Conservation (phyloP, 2,329 filamentous ascomycete species). For the Hawksworthiomyces lignivorus region DNA sequence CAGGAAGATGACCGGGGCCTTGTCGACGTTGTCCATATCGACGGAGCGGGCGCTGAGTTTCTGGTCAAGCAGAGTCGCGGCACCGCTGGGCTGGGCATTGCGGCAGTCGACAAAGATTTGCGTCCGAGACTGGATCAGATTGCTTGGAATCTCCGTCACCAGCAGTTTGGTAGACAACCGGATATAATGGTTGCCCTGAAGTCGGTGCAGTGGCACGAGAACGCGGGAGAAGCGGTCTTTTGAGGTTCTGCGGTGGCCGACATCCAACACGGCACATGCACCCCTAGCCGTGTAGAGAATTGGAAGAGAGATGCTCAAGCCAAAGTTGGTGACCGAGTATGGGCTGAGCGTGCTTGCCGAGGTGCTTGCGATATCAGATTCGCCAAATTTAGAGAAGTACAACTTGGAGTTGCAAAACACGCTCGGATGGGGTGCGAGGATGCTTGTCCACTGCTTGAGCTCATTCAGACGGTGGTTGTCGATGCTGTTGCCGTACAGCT, state of each 20-base stretch:
- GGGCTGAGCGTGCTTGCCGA: not conserved
- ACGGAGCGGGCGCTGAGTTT: too few relatives aligned
- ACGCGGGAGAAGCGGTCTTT: not conserved
- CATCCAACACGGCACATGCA: conserved; percentile 11
- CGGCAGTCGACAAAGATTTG: conserved; percentile 12
- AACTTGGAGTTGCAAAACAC: conserved; percentile 9
- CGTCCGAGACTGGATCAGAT: not conserved
- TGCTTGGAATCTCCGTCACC: conserved; percentile 2
- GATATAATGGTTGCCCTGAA: conserved; percentile 8
- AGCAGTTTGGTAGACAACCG: conserved; percentile 9
- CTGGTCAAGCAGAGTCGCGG: too few relatives aligned
- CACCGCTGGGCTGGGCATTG: conserved; percentile 1
- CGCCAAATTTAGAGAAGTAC: conserved; percentile 5
- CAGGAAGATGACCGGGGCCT: too few relatives aligned
- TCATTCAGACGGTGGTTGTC: conserved; percentile 3
- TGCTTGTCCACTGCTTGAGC: conserved; percentile 11
- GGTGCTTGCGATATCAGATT: not conserved
- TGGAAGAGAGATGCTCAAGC: conserved; percentile 11
- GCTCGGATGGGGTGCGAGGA: conserved; percentile 11
- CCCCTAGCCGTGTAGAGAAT: conserved; percentile 11
- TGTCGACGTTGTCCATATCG: too few relatives aligned
- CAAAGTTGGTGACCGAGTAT: conserved; percentile 14
- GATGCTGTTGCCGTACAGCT: not conserved
- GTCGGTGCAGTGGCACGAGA: conserved; percentile 6
- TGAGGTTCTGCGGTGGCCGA: conserved; percentile 1